phyloP scores from a whole-genome alignment of 2,329 filamentous ascomycete species.

The Phoma sp. region DNA sequence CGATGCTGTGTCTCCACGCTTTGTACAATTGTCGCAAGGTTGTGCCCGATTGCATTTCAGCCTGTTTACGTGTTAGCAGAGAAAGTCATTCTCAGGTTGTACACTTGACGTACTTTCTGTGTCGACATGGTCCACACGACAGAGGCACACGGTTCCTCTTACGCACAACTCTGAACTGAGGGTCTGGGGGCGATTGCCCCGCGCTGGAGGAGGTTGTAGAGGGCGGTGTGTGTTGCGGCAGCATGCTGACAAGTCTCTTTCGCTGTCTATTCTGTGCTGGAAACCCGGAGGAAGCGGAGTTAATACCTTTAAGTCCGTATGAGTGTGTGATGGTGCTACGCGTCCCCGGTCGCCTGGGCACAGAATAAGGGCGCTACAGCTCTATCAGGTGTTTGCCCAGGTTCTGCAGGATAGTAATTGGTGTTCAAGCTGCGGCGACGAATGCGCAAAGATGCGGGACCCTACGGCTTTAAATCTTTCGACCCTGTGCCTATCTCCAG shows the following conservation, averaged over 20 bases:
- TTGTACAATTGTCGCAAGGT: constrained; percentile 94
- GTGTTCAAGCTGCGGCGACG: constrained; percentile 8
- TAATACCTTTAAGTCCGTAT: constrained; percentile 36
- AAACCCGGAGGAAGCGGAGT: constrained; percentile 23
- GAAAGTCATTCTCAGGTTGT: constrained; percentile 23
- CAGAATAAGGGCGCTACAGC: background rate
- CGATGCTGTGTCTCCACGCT: constrained; percentile 79
- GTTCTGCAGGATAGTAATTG: background rate
- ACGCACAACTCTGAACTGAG: constrained; percentile 85
- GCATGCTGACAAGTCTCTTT: constrained; percentile 59
- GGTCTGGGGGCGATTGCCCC: constrained; percentile 83
- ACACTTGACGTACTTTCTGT: constrained; percentile 75
- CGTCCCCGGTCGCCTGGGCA: background rate
- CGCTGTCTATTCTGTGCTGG: background rate
- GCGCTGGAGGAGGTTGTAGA: constrained; percentile 79
- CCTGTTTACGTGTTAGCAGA: constrained; percentile 49
- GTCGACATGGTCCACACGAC: constrained; percentile 89
- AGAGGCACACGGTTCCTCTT: constrained; percentile 92
- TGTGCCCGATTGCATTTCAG: constrained; percentile 93
- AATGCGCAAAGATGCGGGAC: constrained; percentile 26
- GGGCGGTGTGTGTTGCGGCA: constrained; percentile 70
- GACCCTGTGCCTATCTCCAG: constrained; percentile 40
- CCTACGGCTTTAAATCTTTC: constrained; percentile 39
- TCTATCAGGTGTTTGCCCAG: background rate
- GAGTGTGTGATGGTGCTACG: background rate